A percentile compares a stretch with the other conserved stretches of the same genome.
Conservation (phyloP, 2,329 filamentous ascomycete genomes). For the Claviceps sp. region DNA sequence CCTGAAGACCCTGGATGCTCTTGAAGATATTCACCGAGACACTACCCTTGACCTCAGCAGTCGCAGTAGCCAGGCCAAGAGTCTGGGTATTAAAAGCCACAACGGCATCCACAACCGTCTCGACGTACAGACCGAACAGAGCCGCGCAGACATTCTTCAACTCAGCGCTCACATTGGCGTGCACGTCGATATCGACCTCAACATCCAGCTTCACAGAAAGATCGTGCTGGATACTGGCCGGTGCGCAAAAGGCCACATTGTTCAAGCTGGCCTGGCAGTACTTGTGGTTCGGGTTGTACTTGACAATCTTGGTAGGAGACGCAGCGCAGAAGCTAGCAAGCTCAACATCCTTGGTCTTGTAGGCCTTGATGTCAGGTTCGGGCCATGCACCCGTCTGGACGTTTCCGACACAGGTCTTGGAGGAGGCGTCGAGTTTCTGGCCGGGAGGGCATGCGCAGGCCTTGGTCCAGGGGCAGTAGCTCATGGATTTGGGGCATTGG, state of each 20-base stretch:
- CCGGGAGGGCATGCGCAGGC: constrained; percentile 31
- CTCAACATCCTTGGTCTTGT: constrained; percentile 13
- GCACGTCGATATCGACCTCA: constrained; percentile 10
- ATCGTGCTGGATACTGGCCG: constrained; percentile 16
- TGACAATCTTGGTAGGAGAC: constrained; percentile 21
- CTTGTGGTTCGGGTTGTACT: constrained; percentile 19
- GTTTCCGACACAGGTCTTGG: constrained; percentile 15
- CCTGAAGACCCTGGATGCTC: constrained; percentile 7
- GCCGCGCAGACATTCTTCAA: constrained; percentile 20
- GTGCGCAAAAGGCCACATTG: constrained; percentile 22
- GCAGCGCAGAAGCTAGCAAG: constrained; percentile 21
- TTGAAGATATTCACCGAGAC: constrained; percentile 14
- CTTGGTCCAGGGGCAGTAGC: constrained; percentile 24
- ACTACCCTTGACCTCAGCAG: constrained; percentile 14
- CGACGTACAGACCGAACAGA: constrained; percentile 21
- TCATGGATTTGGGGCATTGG: constrained; percentile 21
- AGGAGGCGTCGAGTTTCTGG: constrained; percentile 22
- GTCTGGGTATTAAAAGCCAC: constrained; percentile 24
- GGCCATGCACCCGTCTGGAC: constrained; percentile 20
- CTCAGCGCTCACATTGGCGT: constrained; percentile 14
- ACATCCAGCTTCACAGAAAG: constrained; percentile 11
- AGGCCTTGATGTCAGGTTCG: constrained; percentile 15
- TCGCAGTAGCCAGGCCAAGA: constrained; percentile 17
- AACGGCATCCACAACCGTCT: constrained; percentile 17
- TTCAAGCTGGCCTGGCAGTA: constrained; percentile 22